These are phyloP conservation scores for Glycine latifolia DNA, from an alignment of 306 rosid species.

Conservation along the genomic window DNA sequence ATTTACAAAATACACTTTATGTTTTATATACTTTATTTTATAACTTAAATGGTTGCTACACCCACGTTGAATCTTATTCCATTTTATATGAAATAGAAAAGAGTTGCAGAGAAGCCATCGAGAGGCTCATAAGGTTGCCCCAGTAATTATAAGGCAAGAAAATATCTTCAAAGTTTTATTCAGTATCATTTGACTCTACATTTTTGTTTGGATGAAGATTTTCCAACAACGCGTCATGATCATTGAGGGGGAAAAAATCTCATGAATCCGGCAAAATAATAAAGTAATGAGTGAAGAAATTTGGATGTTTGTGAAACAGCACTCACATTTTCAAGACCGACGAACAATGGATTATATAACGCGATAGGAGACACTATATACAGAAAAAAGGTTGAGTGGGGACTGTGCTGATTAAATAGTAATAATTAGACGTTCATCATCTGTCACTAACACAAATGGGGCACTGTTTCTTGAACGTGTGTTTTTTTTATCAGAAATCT, in stretches of 20 bases:
- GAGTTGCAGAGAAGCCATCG: not conserved
- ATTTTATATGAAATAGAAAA: not conserved
- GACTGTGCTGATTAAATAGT: not conserved
- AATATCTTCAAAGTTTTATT: not conserved
- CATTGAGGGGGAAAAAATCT: not conserved
- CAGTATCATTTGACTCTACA: not conserved
- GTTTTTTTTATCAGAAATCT: not conserved
- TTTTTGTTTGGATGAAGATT: not conserved
- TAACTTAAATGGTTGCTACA: not conserved
- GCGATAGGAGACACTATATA: not conserved
- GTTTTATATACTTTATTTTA: not conserved
- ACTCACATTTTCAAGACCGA: slow-evolving; percentile 17
- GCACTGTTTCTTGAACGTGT: not conserved
- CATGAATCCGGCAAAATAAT: not conserved
- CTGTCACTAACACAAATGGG: not conserved
- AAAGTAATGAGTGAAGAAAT: not conserved
- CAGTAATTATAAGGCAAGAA: not conserved
- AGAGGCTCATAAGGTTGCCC: not conserved
- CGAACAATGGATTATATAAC: not conserved
- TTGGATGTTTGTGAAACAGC: not conserved
- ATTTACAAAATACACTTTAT: no score
- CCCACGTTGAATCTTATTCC: not conserved
- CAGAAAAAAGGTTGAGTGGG: not conserved
- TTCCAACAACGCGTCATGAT: not conserved
- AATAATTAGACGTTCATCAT: not conserved